A percentile compares a stretch with the other conserved stretches of the same genome.
Conservation (phyloP, 2,329 filamentous ascomycete species). For the Alternaria panax region DNA sequence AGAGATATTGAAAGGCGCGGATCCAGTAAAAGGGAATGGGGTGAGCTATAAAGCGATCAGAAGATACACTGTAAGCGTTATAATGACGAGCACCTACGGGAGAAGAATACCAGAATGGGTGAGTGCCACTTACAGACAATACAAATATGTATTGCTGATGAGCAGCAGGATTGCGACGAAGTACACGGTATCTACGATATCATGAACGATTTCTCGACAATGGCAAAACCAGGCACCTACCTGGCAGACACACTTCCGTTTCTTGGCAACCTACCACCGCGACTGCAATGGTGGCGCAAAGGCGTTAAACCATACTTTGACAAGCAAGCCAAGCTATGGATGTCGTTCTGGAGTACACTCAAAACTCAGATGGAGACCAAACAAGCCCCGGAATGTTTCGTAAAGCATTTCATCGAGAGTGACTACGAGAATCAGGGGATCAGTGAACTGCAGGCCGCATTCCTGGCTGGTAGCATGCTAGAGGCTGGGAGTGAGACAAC, state of each 20-base stretch:
- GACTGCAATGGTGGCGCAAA: constrained; percentile 44
- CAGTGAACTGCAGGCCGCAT: constrained; percentile 46
- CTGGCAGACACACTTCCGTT: constrained; percentile 44
- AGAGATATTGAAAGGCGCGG: constrained; percentile 49
- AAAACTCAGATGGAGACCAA: constrained; percentile 42
- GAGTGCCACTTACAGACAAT: constrained; percentile 6
- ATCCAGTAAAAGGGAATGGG: constrained; percentile 27
- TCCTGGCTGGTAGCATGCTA: constrained; percentile 46
- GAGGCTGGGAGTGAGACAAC: constrained; percentile 54
- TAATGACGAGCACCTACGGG: constrained; percentile 50
- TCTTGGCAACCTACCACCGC: constrained; percentile 34
- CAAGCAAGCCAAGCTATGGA: constrained; percentile 45
- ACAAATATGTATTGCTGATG: background rate
- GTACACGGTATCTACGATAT: constrained; percentile 43
- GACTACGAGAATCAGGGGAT: constrained; percentile 51
- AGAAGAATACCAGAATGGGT: constrained; percentile 43
- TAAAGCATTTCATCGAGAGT: constrained; percentile 44
- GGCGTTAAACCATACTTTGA: constrained; percentile 37
- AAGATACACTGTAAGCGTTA: constrained; percentile 44
- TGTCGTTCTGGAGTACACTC: constrained; percentile 40
- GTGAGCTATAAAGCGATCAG: constrained; percentile 38
- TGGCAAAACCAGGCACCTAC: constrained; percentile 40
- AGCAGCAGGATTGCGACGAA: constrained; percentile 39
- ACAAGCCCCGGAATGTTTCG: constrained; percentile 47
- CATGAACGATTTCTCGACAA: constrained; percentile 46